Conservation (phyloP, 2,329 filamentous ascomycete genomes). For the Epichloe hybrida region DNA sequence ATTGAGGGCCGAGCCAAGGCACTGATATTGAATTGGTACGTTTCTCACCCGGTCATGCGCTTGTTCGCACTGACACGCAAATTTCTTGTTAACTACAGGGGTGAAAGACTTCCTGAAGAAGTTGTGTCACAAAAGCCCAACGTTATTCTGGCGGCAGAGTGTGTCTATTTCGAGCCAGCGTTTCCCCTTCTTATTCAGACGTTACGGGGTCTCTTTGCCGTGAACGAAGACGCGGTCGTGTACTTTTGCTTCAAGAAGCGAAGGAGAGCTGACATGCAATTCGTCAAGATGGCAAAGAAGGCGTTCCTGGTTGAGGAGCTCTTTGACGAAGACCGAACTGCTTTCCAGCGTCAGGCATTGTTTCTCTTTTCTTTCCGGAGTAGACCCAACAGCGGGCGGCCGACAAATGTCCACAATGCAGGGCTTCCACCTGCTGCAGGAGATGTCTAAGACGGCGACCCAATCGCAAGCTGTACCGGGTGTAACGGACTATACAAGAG, state of each 20-base stretch:
- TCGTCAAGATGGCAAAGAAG: constrained; percentile 58
- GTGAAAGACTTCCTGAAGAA: constrained; percentile 40
- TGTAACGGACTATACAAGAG: not conserved
- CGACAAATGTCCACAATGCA: not conserved
- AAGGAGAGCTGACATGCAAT: constrained; percentile 64
- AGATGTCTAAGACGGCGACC: not conserved
- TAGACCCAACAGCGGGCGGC: not conserved
- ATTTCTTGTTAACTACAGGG: constrained; percentile 28
- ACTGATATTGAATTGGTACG: constrained; percentile 68
- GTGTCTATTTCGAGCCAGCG: constrained; percentile 92
- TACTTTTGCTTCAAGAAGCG: constrained; percentile 94
- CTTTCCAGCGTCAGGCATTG: constrained; percentile 43
- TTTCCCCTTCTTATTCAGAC: constrained; percentile 80
- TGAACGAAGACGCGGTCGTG: constrained; percentile 50
- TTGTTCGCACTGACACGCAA: not conserved
- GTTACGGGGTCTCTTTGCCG: constrained; percentile 56
- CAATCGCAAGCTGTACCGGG: not conserved
- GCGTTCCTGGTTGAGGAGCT: constrained; percentile 50
- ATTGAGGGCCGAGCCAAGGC: constrained; percentile 51
- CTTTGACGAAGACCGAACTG: constrained; percentile 43
- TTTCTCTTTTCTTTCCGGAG: constrained; percentile 47
- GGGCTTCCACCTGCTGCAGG: not conserved
- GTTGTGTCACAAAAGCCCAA: constrained; percentile 50
- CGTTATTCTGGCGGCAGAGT: constrained; percentile 86
- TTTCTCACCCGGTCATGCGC: constrained; percentile 8